Evolutionary conservation across 495 filamentous ascomycete genomes (phyloP), one percentile per base, ranked within the genome.

Genomic region (Trichoderma virens): DNA sequence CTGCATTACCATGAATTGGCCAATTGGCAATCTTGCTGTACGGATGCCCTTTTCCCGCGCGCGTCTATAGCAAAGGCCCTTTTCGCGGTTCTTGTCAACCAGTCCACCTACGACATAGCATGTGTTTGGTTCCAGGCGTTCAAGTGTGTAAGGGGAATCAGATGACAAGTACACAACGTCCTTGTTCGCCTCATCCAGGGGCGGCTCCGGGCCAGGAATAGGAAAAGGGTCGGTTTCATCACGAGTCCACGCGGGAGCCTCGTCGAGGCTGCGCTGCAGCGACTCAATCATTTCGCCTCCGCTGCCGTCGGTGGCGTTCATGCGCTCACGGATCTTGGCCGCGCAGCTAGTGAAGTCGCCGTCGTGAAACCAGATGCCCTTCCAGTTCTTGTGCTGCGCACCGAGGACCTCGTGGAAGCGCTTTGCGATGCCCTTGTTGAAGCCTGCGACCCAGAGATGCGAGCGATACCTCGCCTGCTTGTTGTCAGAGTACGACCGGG

Each of bases 81-180:
- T 99, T 73, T 99, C 85, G 27, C 94, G 81, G 70, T 99, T 99
- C 75, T 89, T 90, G 72, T 99, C 94, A 28, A 99, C 95, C 30
- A 99, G 77, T 0, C 93, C 94, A 23, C 94, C 94, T 64, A 99
- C 89, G 39, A 99, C 89, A 71, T 99, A 99, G 54, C 84, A 92
- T 41, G 86, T 91, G 76, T 92, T 88, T 0, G 91, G 88, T 73
- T 90, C 90, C 28, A 98, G 82, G 59, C 88, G 79, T 0, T 86
- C 84, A 32, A 99, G 75, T 0, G 89, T 96, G 61, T 96, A 80
- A 0, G 88, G 84, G 51, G 90, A 93, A 70, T 98, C 94, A 51
- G 90, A 88, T 27, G 90, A 88, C 9, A 99, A 84, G 68, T 99
- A 99, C 27, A 99, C 83, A 16, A 96, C 72, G 2, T 73, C 73